Percentiles rank a stretch among this genome's conserved stretches.
Evolutionary conservation across 495 filamentous ascomycete species (phyloP).

Genomic region (Entonaema liquescens): DNA sequence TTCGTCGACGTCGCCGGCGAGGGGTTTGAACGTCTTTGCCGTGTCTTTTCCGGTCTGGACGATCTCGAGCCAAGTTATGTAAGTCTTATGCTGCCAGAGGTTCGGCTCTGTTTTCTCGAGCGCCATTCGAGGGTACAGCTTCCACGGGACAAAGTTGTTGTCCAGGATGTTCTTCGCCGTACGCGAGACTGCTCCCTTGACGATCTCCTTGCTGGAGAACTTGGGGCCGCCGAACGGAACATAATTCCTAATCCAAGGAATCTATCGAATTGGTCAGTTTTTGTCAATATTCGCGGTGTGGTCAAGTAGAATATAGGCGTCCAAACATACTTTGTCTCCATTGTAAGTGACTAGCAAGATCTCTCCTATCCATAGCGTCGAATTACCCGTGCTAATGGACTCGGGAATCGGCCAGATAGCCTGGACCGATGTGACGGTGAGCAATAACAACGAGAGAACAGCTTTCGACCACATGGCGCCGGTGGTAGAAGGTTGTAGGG

Average conservation of each 20-base stretch:
- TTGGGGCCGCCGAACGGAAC: conserved; percentile 39
- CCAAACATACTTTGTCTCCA: conserved; percentile 58
- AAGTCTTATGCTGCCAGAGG: conserved; percentile 50
- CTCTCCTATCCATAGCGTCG: conserved; percentile 64
- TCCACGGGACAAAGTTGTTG: conserved; percentile 77
- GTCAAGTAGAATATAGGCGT: background rate
- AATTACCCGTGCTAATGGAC: conserved; percentile 60
- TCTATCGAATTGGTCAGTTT: conserved; percentile 43
- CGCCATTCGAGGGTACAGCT: conserved; percentile 66
- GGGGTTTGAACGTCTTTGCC: conserved; percentile 63
- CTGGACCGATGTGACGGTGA: conserved; percentile 48
- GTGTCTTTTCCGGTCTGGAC: conserved; percentile 65
- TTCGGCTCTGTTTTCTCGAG: conserved; percentile 68
- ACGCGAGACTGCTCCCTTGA: conserved; percentile 58
- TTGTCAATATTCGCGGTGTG: conserved; percentile 27
- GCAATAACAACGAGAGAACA: conserved; percentile 45
- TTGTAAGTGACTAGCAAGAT: conserved; percentile 65
- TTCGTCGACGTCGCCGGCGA: conserved; percentile 72
- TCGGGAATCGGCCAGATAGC: conserved; percentile 71
- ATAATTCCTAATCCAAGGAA: conserved; percentile 55
- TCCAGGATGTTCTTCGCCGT: conserved; percentile 63
- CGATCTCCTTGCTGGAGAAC: conserved; percentile 57
- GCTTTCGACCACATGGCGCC: conserved; percentile 46
- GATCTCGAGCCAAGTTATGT: conserved; percentile 65
- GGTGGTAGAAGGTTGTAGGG: conserved; percentile 20